Percentiles rank a stretch among this genome's conserved stretches.
These are phyloP conservation scores for Kodamaea plutei DNA, from an alignment of 1,139 yeast genomes.

Conservation along the genomic window DNA sequence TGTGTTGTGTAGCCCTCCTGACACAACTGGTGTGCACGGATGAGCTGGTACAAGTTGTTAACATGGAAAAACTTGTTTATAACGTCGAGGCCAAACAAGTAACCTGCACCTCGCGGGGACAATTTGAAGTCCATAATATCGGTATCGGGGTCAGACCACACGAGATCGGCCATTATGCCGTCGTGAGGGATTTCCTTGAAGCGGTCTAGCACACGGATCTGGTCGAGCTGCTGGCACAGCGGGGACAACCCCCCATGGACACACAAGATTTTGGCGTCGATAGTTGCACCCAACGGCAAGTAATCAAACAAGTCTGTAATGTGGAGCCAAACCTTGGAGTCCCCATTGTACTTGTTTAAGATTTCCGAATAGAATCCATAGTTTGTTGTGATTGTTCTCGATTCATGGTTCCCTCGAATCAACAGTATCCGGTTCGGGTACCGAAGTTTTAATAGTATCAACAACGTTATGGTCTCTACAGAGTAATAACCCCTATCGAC, in stretches of 20 bases:
- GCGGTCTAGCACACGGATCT: slow-evolving; percentile 82
- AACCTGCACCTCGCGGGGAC: slow-evolving; percentile 96
- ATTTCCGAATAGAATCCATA: slow-evolving; percentile 97
- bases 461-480: slow-evolving; percentile 83
- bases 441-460: slow-evolving; percentile 79
- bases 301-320: slow-evolving; percentile 94
- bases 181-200: slow-evolving; percentile 96
- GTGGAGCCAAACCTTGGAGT: slow-evolving; percentile 76
- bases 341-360: slow-evolving; percentile 75
- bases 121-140: slow-evolving; percentile 78
- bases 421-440: slow-evolving; percentile 80
- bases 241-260: slow-evolving; percentile 97
- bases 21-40: slow-evolving; percentile 94
- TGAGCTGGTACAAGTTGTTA: slow-evolving; percentile 74
- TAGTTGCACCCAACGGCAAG: slow-evolving; percentile 85
- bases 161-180: slow-evolving; percentile 98
- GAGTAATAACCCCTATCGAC: slow-evolving; percentile 87
- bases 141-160: slow-evolving; percentile 98
- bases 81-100: slow-evolving; percentile 88
- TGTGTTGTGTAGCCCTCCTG: slow-evolving; percentile 93
- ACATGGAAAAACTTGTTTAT: slow-evolving; percentile 80
- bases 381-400: slow-evolving; percentile 92
- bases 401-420: slow-evolving; percentile 93
- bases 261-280: slow-evolving; percentile 88
- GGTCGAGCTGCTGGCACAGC: slow-evolving; percentile 89